A percentile compares a stretch with the other conserved stretches of the same genome.
phyloP scores from a whole-genome alignment of 352 stramenopile species.

The Albugo laibachii region DNA sequence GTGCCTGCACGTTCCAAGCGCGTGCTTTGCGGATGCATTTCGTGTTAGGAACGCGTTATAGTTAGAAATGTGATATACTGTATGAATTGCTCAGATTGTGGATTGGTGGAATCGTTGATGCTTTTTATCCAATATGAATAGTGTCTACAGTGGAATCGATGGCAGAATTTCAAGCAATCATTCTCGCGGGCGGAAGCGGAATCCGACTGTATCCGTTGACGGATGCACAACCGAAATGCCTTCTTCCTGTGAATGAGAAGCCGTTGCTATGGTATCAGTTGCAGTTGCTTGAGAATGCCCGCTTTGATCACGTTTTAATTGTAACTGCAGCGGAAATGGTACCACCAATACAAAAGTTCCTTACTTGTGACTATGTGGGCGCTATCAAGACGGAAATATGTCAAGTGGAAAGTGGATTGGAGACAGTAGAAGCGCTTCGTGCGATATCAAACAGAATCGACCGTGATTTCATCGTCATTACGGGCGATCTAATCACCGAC shows the following conservation, averaged over 20 bases:
- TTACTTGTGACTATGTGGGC: conserved; percentile 55
- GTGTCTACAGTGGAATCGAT: conserved; percentile 8
- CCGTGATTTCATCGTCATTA: conserved; percentile 63
- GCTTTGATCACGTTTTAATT: conserved; percentile 58
- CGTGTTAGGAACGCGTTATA: too few species aligned
- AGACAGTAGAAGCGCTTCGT: conserved; percentile 53
- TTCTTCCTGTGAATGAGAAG: conserved; percentile 37
- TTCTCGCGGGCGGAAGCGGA: conserved; percentile 54
- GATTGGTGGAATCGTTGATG: too few species aligned
- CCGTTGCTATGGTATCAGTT: conserved; percentile 71
- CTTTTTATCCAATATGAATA: too few species aligned
- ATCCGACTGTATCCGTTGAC: conserved; percentile 65
- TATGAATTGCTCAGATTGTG: too few species aligned
- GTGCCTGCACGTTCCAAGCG: too few species aligned
- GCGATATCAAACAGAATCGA: conserved; percentile 58
- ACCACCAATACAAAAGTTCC: conserved; percentile 49
- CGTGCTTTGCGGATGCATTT: too few species aligned
- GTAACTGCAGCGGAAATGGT: conserved; percentile 38
- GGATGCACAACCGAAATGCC: conserved; percentile 51
- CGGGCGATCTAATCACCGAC: conserved; percentile 60
- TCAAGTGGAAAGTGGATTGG: conserved; percentile 44
- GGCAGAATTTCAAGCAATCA: conserved; percentile 72
- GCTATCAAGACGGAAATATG: conserved; percentile 61
- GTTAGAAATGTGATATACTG: too few species aligned
- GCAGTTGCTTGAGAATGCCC: conserved; percentile 51